Base-by-base conservation (phyloP, 345 rosid genomes). In the Crucihimalaya himalaica region DNA sequence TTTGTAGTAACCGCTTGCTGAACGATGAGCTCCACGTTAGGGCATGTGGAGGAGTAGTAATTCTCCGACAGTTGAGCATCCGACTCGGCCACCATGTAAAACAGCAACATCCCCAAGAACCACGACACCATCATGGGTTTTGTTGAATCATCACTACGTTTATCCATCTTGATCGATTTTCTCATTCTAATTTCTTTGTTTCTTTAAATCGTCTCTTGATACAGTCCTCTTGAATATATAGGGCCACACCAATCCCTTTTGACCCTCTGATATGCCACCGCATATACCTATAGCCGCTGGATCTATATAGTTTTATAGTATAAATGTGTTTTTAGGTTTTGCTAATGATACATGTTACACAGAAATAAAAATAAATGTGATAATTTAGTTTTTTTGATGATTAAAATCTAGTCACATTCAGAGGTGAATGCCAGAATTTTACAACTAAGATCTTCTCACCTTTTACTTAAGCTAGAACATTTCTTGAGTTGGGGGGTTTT, bases 21-120 rank as follows among this genome's bases (percentile, higher is more conserved):
- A 28, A 91, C 97, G 27, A 90, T 79, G 23, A 68, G 43, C 70
- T 95, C 96, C 39, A 91, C 85, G 80, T 72, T 86, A 2, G 96
- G 87, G 52, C 97, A 91, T 13, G 73, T 84, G 1, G 51, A 28
- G 23, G 68, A 28, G 68, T 91, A 89, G 84, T 87, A 95, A 34
- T 85, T 82, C 70, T 84, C 88, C 2, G 31, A 31, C 47, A 95
- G 61, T 16, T 84, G 80, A 25, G 81, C 92, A 45, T 85, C 79
- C 6, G 78, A 61, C 47, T 80, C 60, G 35, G 16, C n/a, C 58
- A 59, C 46, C 73, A 66, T 58, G 48, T 8, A 14, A 47, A 84
- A 29, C 5, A 82, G 23, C 47, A 80, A 5, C 45, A 77, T 39
- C 35, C 80, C 16, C 42, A 73, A 53, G 60, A 75, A 32, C 65